A percentile compares a stretch with the other conserved stretches of the same genome.
Conservation (phyloP, 2,329 filamentous ascomycete species). For the Botrytis tulipae region DNA sequence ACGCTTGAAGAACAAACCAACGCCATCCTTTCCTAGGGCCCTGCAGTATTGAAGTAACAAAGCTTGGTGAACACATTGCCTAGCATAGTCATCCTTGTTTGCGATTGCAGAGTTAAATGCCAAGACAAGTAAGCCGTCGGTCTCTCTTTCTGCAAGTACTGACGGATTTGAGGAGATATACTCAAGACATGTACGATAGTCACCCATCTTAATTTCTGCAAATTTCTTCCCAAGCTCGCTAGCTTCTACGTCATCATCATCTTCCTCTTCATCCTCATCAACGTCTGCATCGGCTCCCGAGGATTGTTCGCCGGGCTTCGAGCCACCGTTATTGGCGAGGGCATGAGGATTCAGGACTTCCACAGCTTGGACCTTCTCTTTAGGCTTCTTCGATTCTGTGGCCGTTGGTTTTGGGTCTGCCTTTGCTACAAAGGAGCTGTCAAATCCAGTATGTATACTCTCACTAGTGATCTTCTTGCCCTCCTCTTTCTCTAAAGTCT, state of each 20-base stretch:
- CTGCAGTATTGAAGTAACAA: slow-evolving; percentile 93
- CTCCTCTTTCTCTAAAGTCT: slow-evolving; percentile 81
- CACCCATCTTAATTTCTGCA: slow-evolving; percentile 69
- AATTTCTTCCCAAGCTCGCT: slow-evolving; percentile 79
- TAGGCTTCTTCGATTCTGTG: slow-evolving; percentile 32
- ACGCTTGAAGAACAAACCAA: slow-evolving; percentile 91
- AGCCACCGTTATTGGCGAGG: slow-evolving; percentile 43
- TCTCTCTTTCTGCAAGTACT: slow-evolving; percentile 80
- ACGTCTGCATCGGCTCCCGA: slow-evolving; percentile 63
- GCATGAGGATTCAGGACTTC: slow-evolving; percentile 74
- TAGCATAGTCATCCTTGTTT: slow-evolving; percentile 70
- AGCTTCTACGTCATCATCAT: slow-evolving; percentile 73
- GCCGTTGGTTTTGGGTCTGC: slow-evolving; percentile 38
- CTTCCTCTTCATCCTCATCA: slow-evolving; percentile 58
- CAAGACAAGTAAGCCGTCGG: slow-evolving; percentile 84
- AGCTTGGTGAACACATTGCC: slow-evolving; percentile 89
- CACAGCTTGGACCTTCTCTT: slow-evolving; percentile 51
- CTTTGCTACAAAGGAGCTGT: slow-evolving; percentile 79
- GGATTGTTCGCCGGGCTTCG: slow-evolving; percentile 44
- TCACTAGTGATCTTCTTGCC: slow-evolving; percentile 92
- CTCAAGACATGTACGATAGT: slow-evolving; percentile 70
- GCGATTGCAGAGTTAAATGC: slow-evolving; percentile 87
- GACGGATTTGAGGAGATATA: slow-evolving; percentile 78
- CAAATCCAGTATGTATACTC: slow-evolving; percentile 82
- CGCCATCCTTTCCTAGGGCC: slow-evolving; percentile 81